Conservation (phyloP, 257 asterid species). For the Avicennia marina region DNA sequence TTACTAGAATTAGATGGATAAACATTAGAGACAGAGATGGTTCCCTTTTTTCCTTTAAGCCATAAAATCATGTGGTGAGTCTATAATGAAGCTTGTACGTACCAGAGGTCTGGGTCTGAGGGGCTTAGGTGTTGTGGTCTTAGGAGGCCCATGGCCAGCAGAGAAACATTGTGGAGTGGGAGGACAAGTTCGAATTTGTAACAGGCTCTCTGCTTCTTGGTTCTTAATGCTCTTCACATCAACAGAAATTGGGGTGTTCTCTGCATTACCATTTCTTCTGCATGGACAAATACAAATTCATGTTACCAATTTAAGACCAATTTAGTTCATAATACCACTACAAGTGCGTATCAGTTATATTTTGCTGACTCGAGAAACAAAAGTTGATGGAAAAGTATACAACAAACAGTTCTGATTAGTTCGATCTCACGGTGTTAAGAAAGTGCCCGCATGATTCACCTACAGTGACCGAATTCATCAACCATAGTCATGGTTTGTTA, state of each 20-base stretch:
- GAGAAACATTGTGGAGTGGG: slow-evolving; percentile 98
- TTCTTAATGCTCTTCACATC: slow-evolving; percentile 48
- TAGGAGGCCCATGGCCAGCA: slow-evolving; percentile 32
- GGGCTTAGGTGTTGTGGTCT: slow-evolving; percentile 37
- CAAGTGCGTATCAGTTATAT: too few relatives aligned
- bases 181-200: slow-evolving; percentile 73
- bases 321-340: too few relatives aligned
- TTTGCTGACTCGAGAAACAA: too few relatives aligned
- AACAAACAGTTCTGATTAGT: too few relatives aligned
- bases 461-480: too few relatives aligned
- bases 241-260: slow-evolving; percentile 66
- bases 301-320: not conserved
- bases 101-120: slow-evolving; percentile 51
- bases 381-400: too few relatives aligned
- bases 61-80: not conserved
- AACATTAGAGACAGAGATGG: too few relatives aligned
- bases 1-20: too few relatives aligned
- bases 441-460: too few relatives aligned
- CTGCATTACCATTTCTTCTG: slow-evolving; percentile 68
- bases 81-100: slow-evolving; percentile 11
- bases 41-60: too few relatives aligned
- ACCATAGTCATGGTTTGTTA: too few relatives aligned
- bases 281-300: slow-evolving; percentile 17
- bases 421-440: too few relatives aligned
- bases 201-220: slow-evolving; percentile 24